These are phyloP conservation scores for Lasiosphaeria hispida DNA, from an alignment of 495 filamentous ascomycete species.

Conservation along the genomic window DNA sequence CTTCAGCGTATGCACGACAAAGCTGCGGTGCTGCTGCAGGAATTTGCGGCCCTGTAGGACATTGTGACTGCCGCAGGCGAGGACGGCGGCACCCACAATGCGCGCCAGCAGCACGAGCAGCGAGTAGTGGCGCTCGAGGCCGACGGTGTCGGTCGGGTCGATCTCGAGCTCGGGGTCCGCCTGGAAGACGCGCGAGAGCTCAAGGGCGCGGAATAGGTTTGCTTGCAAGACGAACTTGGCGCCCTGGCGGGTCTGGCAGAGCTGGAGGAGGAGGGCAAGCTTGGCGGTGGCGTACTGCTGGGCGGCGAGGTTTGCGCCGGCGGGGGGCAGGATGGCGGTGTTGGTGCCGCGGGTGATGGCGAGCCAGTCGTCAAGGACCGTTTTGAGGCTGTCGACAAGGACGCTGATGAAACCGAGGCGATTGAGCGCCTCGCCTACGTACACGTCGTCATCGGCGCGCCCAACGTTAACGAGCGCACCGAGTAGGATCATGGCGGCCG, in stretches of 20 bases:
- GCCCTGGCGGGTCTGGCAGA: slow-evolving; percentile 75
- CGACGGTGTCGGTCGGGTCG: slow-evolving; percentile 53
- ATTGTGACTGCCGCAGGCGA: slow-evolving; percentile 79
- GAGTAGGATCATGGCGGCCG: slow-evolving; percentile 74
- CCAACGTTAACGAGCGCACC: slow-evolving; percentile 67
- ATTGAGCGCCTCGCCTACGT: slow-evolving; percentile 74
- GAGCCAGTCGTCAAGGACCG: slow-evolving; percentile 62
- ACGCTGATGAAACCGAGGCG: slow-evolving; percentile 87
- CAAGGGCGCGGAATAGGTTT: slow-evolving; percentile 82
- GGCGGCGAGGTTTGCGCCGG: slow-evolving; percentile 17
- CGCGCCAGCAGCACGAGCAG: slow-evolving; percentile 78
- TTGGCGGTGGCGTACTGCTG: slow-evolving; percentile 69
- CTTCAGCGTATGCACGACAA: slow-evolving; percentile 89
- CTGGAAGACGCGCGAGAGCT: slow-evolving; percentile 76
- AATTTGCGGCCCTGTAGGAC: slow-evolving; percentile 74
- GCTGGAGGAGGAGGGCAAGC: slow-evolving; percentile 76
- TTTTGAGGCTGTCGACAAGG: slow-evolving; percentile 77
- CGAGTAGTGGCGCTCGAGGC: slow-evolving; percentile 76
- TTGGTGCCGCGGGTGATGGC: slow-evolving; percentile 10
- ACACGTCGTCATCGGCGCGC: slow-evolving; percentile 50
- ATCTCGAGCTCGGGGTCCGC: slow-evolving; percentile 79
- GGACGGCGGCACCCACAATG: slow-evolving; percentile 73
- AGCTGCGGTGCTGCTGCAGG: slow-evolving; percentile 70
- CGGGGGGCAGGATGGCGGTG: no score
- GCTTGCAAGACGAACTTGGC: slow-evolving; percentile 79